These are phyloP conservation scores for Russula sp. DNA, from an alignment of 768 basidiomycete genomes.

Conservation along the genomic window DNA sequence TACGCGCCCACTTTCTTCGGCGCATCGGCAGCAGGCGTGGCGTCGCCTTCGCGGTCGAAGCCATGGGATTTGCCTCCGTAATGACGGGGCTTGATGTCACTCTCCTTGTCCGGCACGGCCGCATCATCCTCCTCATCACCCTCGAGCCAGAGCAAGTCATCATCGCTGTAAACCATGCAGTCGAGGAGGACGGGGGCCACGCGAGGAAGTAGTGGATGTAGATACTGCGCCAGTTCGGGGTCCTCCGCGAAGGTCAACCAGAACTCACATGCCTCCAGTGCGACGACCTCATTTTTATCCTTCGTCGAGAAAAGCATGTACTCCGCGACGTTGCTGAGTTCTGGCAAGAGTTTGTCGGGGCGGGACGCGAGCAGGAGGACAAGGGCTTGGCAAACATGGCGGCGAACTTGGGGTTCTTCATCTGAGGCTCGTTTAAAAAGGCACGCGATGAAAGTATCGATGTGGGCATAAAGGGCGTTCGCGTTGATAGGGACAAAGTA, in stretches of 20 bases:
- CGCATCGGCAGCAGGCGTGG: conserved; percentile 27
- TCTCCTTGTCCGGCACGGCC: conserved; percentile 85
- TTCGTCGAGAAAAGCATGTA: conserved; percentile 99
- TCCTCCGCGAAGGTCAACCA: conserved; percentile 99
- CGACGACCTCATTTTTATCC: conserved; percentile 94
- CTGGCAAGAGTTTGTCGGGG: conserved; percentile 94
- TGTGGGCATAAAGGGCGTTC: conserved; percentile 83
- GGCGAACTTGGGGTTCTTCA: conserved; percentile 87
- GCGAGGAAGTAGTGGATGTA: conserved; percentile 83
- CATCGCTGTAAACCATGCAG: conserved; percentile 96
- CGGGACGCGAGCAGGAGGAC: conserved; percentile 88
- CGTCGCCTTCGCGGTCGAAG: conserved; percentile 59
- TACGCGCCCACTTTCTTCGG: conserved; percentile 50
- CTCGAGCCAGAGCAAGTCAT: conserved; percentile 92
- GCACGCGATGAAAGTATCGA: conserved; percentile 89
- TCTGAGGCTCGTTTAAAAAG: conserved; percentile 95
- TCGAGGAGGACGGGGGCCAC: conserved; percentile 93
- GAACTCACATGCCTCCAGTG: conserved; percentile 98
- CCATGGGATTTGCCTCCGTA: conserved; percentile 84
- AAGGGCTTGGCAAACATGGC: conserved; percentile 93
- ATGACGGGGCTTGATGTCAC: conserved; percentile 94
- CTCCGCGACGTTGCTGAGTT: conserved; percentile 91
- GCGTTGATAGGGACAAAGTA: conserved; percentile 86
- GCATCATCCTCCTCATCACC: conserved; percentile 84
- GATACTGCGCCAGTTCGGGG: conserved; percentile 72